Evolutionary conservation across 1,284 basidiomycete species (phyloP), one percentile per base, ranked within the genome.

Genomic region (Athelia sp.): DNA sequence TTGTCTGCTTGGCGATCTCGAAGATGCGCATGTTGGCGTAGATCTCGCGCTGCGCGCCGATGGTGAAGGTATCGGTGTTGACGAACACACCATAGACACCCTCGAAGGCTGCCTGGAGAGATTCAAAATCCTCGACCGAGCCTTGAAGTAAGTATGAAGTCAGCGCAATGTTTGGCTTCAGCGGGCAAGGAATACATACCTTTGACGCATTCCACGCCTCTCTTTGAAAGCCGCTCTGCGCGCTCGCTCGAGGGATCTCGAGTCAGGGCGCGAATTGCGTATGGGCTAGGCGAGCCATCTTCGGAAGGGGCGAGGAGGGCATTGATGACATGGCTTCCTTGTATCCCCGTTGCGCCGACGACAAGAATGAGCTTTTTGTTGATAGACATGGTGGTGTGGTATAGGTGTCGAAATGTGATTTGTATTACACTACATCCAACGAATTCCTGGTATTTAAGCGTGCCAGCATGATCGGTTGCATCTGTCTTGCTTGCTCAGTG

Each of bases 301-400:
- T 58, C 50, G 43, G 53, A 54, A 2, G 66, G 67, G 10, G 62
- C 64, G 22, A 78, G 66, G 10, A 78, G 61, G 22, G 66, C 68
- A 51, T 74, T 64, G 42, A 78, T 67, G 49, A 76, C 70, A 19
- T 70, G 67, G 31, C 72, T 57, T 15, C 76, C 77, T 52, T 78
- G 77, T 2, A 71, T 73, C 43, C 77, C 76, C 23, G 77, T 79
- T 2, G 72, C 77, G 34, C 77, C 75, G 36, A 78, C 67, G 50
- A 79, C 74, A 49, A 76, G 69, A 53, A 79, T 74, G 54, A 72
- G 55, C 58, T 75, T 75, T 55, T 63, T 58, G 34, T 19, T 23
- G 17, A 44, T 18, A 19, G 43, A 11, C 43, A 45, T 45, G 18
- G 11, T 43, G 32, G 17, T 34, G 32, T 17, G 17, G 32, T 11